These are phyloP conservation scores for Saccharomyces hybrid DNA, from an alignment of 1,139 yeast genomes.

Conservation along the genomic window DNA sequence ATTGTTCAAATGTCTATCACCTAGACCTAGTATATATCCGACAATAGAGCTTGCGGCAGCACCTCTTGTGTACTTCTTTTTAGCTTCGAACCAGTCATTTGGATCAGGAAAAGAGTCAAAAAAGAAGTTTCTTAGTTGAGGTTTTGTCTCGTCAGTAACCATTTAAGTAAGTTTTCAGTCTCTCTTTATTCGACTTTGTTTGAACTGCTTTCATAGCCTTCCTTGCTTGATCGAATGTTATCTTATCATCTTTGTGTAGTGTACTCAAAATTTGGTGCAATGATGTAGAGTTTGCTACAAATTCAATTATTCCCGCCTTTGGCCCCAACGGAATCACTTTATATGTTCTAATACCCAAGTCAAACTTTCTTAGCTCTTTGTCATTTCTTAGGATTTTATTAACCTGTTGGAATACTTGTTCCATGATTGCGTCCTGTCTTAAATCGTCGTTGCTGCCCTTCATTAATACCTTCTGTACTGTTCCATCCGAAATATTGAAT, in stretches of 20 bases:
- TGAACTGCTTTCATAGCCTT: conserved; percentile 55
- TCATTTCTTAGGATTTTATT: conserved; percentile 57
- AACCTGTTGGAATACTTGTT: conserved; percentile 87
- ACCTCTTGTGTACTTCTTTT: conserved; percentile 65
- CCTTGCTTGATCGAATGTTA: conserved; percentile 54
- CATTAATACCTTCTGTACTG: conserved; percentile 48
- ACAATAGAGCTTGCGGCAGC: conserved; percentile 80
- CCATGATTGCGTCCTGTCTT: conserved; percentile 95
- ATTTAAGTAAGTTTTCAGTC: conserved; percentile 45
- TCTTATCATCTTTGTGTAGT: conserved; percentile 45
- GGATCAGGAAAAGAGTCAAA: conserved; percentile 59
- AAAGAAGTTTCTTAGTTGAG: conserved; percentile 66
- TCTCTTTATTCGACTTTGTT: conserved; percentile 36
- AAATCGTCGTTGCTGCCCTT: conserved; percentile 89
- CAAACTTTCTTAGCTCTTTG: conserved; percentile 47
- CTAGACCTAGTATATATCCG: conserved; percentile 82
- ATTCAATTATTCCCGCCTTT: conserved; percentile 80
- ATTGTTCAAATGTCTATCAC: conserved; percentile 92
- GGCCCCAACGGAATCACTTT: conserved; percentile 88
- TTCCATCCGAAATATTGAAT: conserved; percentile 51
- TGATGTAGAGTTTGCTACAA: conserved; percentile 71
- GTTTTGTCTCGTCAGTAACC: conserved; percentile 48
- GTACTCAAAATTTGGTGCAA: conserved; percentile 59
- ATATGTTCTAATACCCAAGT: conserved; percentile 67
- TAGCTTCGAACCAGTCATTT: conserved; percentile 62